phyloP scores from a whole-genome alignment of 2,329 filamentous ascomycete species.

The Akanthomyces muscarius region DNA sequence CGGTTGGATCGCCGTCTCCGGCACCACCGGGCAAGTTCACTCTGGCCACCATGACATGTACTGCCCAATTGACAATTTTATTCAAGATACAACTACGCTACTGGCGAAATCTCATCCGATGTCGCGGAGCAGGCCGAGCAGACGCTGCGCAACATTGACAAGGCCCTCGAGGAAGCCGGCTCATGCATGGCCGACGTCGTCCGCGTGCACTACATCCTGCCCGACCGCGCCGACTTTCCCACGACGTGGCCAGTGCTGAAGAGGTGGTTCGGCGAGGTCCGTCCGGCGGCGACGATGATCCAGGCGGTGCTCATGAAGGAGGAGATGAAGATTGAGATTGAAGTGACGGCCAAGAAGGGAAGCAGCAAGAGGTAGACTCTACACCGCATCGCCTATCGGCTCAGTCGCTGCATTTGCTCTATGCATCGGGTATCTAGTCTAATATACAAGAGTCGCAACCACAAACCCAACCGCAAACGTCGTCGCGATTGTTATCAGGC shows the following conservation, averaged over 20 bases:
- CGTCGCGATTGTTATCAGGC: slow-evolving; percentile 55
- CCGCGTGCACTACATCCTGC: slow-evolving; percentile 49
- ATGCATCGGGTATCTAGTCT: neutral
- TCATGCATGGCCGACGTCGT: slow-evolving; percentile 44
- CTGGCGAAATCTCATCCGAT: slow-evolving; percentile 40
- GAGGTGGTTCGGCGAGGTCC: slow-evolving; percentile 46
- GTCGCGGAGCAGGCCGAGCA: slow-evolving; percentile 49
- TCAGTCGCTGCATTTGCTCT: neutral
- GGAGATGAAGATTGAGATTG: slow-evolving; percentile 42
- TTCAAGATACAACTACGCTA: slow-evolving; percentile 47
- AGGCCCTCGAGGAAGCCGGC: slow-evolving; percentile 42
- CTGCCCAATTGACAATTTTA: too few relatives aligned
- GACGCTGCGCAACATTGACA: slow-evolving; percentile 43
- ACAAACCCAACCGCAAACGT: slow-evolving; percentile 51
- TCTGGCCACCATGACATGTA: neutral
- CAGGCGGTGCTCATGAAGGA: slow-evolving; percentile 49
- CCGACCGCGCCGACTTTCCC: slow-evolving; percentile 43
- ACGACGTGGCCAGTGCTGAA: slow-evolving; percentile 47
- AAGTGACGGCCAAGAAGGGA: slow-evolving; percentile 38
- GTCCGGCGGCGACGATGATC: slow-evolving; percentile 52
- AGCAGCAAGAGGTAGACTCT: slow-evolving; percentile 1
- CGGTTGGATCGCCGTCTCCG: slow-evolving; percentile 48
- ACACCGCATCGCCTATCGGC: neutral
- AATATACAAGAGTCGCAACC: slow-evolving; percentile 23
- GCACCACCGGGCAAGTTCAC: slow-evolving; percentile 46